A percentile compares a stretch with the other conserved stretches of the same genome.
These are phyloP conservation scores for Rhodotorula diobovata DNA, from an alignment of 768 basidiomycete species.

Conservation along the genomic window DNA sequence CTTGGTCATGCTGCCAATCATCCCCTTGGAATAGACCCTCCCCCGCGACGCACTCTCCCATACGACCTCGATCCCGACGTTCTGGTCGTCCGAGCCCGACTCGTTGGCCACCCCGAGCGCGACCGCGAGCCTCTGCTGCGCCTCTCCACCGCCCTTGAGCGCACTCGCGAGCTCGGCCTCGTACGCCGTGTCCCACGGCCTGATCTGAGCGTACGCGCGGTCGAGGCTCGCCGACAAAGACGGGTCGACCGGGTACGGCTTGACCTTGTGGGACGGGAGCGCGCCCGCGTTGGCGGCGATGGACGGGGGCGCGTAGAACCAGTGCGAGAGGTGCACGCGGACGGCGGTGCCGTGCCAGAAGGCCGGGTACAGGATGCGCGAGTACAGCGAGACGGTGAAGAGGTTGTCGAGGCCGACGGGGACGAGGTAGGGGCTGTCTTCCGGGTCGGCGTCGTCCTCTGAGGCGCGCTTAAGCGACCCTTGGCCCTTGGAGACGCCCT, in stretches of 20 bases:
- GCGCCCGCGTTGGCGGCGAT: background rate
- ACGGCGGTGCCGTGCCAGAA: constrained; percentile 39
- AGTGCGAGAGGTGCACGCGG: constrained; percentile 23
- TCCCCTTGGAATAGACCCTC: constrained; percentile 26
- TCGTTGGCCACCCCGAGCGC: constrained; percentile 25
- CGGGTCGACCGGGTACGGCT: constrained; percentile 41
- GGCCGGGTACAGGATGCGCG: constrained; percentile 32
- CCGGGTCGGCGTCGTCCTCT: constrained; percentile 5
- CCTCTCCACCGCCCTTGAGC: constrained; percentile 36
- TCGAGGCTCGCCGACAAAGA: constrained; percentile 37
- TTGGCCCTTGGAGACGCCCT: background rate
- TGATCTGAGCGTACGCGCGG: constrained; percentile 35
- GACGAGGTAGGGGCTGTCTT: constrained; percentile 7
- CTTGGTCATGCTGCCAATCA: constrained; percentile 19
- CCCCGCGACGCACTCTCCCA: constrained; percentile 26
- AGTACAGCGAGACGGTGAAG: constrained; percentile 35
- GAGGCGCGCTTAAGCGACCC: background rate
- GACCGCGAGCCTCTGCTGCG: constrained; percentile 37
- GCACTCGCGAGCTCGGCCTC: constrained; percentile 37
- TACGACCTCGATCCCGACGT: constrained; percentile 39
- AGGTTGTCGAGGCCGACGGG: constrained; percentile 41
- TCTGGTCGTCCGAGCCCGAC: constrained; percentile 7
- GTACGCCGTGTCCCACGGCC: constrained; percentile 35
- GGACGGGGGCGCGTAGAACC: constrained; percentile 35
- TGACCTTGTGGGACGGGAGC: constrained; percentile 27